Evolutionary conservation across 2,329 filamentous ascomycete genomes (phyloP).

Genomic region (Akanthomyces lecanii): DNA sequence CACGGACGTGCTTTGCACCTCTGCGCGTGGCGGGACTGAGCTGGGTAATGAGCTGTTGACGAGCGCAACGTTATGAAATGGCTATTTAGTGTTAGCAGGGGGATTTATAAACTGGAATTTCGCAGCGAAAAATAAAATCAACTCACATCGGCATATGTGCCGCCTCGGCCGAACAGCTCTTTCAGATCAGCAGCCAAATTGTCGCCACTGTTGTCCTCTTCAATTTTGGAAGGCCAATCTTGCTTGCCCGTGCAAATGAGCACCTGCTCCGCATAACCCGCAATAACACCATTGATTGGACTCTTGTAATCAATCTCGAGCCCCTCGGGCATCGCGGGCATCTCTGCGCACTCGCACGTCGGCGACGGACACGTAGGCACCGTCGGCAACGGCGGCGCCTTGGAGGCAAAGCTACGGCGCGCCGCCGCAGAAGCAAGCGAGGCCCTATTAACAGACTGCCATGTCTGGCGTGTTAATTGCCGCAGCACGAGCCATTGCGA

Average conservation of each 20-base stretch:
- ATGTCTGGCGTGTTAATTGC: conserved; percentile 3
- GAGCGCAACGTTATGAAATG: conserved; percentile 75
- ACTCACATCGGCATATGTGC: conserved; percentile 62
- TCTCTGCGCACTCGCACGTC: conserved; percentile 70
- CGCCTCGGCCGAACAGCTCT: conserved; percentile 61
- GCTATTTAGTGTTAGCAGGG: conserved; percentile 46
- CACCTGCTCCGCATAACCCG: conserved; percentile 75
- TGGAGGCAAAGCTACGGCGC: conserved; percentile 13
- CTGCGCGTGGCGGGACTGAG: conserved; percentile 39
- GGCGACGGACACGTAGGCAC: conserved; percentile 64
- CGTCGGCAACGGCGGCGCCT: conserved; percentile 37
- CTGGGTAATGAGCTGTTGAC: conserved; percentile 72
- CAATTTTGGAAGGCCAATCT: conserved; percentile 81
- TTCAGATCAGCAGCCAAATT: conserved; percentile 71
- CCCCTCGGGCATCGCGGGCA: conserved; percentile 58
- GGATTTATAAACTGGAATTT: fast-evolving
- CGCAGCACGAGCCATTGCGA: conserved; percentile 11
- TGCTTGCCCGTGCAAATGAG: conserved; percentile 74
- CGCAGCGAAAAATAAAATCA: neutral
- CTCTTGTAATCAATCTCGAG: conserved; percentile 71
- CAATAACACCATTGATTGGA: conserved; percentile 70
- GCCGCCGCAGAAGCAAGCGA: conserved; percentile 3
- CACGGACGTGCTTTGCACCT: conserved; percentile 56
- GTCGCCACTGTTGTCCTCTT: conserved; percentile 67
- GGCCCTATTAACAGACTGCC: neutral